Percentiles rank a stretch among this genome's conserved stretches.
Evolutionary conservation across 2,329 filamentous ascomycete genomes (phyloP).

Genomic region (Macrophomina tecta): DNA sequence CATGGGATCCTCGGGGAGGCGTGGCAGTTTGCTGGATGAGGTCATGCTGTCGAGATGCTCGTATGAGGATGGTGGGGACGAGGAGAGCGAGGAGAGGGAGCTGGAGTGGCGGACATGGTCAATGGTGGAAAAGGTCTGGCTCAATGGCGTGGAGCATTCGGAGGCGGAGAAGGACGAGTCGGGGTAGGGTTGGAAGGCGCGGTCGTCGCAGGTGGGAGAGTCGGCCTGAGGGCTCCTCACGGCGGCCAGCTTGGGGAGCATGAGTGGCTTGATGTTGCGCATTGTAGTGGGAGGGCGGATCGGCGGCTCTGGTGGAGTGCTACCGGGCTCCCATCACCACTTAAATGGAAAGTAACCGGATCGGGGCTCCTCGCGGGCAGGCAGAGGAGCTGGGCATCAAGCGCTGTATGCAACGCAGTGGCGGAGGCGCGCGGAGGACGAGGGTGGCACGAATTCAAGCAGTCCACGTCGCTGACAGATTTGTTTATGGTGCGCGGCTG

Average conservation of each 20-base stretch:
- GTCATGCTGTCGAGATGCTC: slow-evolving; percentile 64
- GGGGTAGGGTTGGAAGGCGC: slow-evolving; percentile 36
- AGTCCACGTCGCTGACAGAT: slow-evolving; percentile 41
- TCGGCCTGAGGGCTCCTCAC: slow-evolving; percentile 42
- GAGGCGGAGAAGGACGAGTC: slow-evolving; percentile 53
- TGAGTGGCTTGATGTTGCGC: slow-evolving; percentile 48
- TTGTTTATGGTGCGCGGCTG: slow-evolving; percentile 29
- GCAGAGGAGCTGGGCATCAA: slow-evolving; percentile 28
- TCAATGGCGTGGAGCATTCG: slow-evolving; percentile 72
- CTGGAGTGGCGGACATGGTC: slow-evolving; percentile 72
- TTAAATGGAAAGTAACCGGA: slow-evolving; percentile 34
- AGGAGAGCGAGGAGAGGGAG: slow-evolving; percentile 74
- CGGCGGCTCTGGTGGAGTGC: slow-evolving; percentile 22
- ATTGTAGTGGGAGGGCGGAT: slow-evolving; percentile 39
- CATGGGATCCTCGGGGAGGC: slow-evolving; percentile 82
- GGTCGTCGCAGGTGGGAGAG: slow-evolving; percentile 38
- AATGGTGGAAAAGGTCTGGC: slow-evolving; percentile 70
- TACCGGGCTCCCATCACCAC: slow-evolving; percentile 46
- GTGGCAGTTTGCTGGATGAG: slow-evolving; percentile 72
- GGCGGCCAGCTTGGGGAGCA: slow-evolving; percentile 47
- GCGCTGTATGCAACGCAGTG: slow-evolving; percentile 34
- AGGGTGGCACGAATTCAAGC: slow-evolving; percentile 45
- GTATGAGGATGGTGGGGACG: slow-evolving; percentile 55
- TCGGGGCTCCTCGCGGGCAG: slow-evolving; percentile 4
- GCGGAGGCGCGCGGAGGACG: slow-evolving; percentile 40